Evolutionary conservation across 2,329 filamentous ascomycete species (phyloP), one percentile per base, ranked within the genome.

Genomic region (Dothiorella sarmentorum): DNA sequence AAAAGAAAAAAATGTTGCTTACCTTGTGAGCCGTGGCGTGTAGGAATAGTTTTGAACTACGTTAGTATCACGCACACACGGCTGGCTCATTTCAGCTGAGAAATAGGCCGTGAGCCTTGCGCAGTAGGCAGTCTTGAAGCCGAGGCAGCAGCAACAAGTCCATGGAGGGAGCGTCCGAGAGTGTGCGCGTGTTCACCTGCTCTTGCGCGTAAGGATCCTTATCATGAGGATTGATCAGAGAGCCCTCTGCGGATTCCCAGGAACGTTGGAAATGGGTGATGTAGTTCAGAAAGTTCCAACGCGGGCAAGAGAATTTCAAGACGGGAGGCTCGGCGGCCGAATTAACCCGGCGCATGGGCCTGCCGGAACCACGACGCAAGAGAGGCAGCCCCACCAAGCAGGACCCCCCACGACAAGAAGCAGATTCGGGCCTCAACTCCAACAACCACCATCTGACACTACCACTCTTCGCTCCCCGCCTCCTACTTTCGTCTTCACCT

Each of bases 1-100:
- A 10, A 11, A 27, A 52, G 7, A 9, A 42, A 44, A n/a, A 17
- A 45, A 7, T 15, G 31, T 22, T 11, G 61, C 68, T 67, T 68
- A 70, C 68, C 53, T 55, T 38, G 18, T 38, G 9, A 22, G 11
- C 11, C 6, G 31, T n/a, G 15, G 5, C 45, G 15, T 15, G 20
- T 26, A n/a, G 40, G 20, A n/a, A n/a, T n/a, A n/a, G 9, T 31
- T 31, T 9, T 4, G 29, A 31, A 13, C 7, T 31, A 31, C 2
- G 1, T 31, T 31, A 31, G 29, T 31, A 13, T 3, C 29, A 10
- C 10, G 29, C 10, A 31, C 1, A 31, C 29, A n/a, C n/a, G n/a
- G n/a, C 9, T 2, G 15, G 29, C 29, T 9, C 15, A 11, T 13
- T 10, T 31, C 10, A 15, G 3, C 10, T 10, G 10, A 31, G 15